phyloP scores from a whole-genome alignment of 805 yeast species.

The Ogataea trehaloabstinens region DNA sequence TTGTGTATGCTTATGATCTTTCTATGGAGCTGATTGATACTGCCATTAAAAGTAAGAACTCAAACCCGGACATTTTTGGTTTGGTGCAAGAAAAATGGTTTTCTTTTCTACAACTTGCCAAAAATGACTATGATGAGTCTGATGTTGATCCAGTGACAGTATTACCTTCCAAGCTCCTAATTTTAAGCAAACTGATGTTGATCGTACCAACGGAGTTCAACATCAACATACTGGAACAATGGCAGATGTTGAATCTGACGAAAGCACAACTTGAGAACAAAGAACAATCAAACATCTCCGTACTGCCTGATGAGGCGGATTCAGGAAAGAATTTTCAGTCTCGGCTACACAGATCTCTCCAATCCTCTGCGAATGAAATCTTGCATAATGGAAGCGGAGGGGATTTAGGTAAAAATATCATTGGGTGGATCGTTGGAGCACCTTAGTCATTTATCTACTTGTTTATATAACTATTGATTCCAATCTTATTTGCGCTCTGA shows the following conservation, averaged over 20 bases:
- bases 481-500: neutral
- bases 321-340: constrained; percentile 21
- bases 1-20: constrained; percentile 51
- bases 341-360: constrained; percentile 27
- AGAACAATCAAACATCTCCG: neutral
- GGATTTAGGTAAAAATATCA: constrained; percentile 32
- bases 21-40: constrained; percentile 37
- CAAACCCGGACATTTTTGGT: constrained; percentile 9
- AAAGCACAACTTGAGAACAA: constrained; percentile 26
- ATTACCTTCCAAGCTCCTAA: constrained; percentile 42
- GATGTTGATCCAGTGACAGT: constrained; percentile 7
- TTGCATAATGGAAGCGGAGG: constrained; percentile 17
- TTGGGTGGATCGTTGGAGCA: constrained; percentile 37
- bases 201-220: constrained; percentile 56
- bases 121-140: constrained; percentile 33
- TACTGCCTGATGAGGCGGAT: neutral
- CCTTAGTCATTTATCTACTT: constrained; percentile 8
- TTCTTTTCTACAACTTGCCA: constrained; percentile 72
- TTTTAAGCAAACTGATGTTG: constrained; percentile 51
- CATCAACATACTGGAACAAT: constrained; percentile 56
- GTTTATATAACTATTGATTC: too few relatives aligned
- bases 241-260: constrained; percentile 48
- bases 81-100: constrained; percentile 52
- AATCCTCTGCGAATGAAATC: constrained; percentile 27
- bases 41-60: constrained; percentile 11